Conservation (phyloP, 228 moss, liverwort and hornwort species). For the Sphagnum fallax region DNA sequence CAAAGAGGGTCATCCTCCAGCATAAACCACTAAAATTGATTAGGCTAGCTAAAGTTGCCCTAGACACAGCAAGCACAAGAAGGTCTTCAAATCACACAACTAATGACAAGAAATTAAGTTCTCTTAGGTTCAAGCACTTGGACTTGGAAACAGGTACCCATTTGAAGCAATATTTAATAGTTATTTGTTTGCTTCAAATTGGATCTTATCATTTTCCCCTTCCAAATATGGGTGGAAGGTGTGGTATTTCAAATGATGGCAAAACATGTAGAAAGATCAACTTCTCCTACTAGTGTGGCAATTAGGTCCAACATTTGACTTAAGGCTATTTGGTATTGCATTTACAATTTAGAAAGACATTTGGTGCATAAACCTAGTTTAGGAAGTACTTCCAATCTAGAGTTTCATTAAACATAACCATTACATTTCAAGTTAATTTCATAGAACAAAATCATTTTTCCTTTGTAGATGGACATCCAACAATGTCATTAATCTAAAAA, state of each 20-base stretch:
- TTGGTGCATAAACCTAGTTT: no score
- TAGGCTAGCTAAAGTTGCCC: no score
- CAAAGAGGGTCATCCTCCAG: conserved; percentile 79
- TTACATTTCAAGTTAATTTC: no score
- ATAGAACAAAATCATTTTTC: no score
- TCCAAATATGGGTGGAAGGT: conserved; percentile 16
- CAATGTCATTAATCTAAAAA: no score
- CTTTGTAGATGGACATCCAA: no score
- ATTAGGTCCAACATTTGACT: conserved; percentile 96
- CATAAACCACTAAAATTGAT: no score
- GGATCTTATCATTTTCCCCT: conserved; percentile 57
- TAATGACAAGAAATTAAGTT: not conserved
- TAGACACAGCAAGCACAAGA: no score
- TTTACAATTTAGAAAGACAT: conserved; percentile 19
- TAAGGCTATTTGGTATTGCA: conserved; percentile 69
- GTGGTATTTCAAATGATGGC: conserved; percentile 44
- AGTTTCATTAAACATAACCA: no score
- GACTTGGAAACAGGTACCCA: conserved; percentile 97
- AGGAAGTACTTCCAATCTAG: no score
- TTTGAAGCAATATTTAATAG: conserved; percentile 56
- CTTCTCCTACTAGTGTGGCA: conserved; percentile 89
- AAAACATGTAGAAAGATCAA: conserved; percentile 77
- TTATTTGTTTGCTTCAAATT: conserved; percentile 65
- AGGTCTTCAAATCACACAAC: no score
- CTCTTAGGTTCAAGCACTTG: conserved; percentile 34